Base-by-base conservation (phyloP, 2,329 filamentous ascomycete species). In the Eutypella sp. region DNA sequence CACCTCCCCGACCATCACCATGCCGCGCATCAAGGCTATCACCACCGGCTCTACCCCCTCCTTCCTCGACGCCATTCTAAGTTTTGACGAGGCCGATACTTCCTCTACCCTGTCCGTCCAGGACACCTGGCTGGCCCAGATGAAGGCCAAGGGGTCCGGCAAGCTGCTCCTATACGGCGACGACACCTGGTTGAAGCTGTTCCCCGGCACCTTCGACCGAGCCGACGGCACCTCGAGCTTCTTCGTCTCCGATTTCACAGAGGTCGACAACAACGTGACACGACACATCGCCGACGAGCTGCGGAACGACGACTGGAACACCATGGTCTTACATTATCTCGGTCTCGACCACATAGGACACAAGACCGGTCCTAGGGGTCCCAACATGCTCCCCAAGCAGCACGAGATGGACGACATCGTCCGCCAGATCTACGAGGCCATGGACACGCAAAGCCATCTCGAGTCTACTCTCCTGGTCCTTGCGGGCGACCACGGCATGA, bases 401-500 rank as follows among this genome's bases (percentile, higher is more conserved):
- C 74, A 68, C 18, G 95, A 99, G 66, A 99, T 99, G 92, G 92
- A 97, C 59, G 74, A 68, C 1, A 85, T 97, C 51, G 84, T 96
- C 33, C 73, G 75, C 50, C 70, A 80, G 47, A 85, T 99, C 22
- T 96, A 89, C 60, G 71, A 75, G 11, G 85, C 88, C 6, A 86
- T 99, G 53, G 77, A 86, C 58, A 75, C 75, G 4, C 70, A 87
- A 46, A 62, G 76, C 1, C 85, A 96, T 64, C 79, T 96, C 1
- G 62, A 79, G 25, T 86, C 87, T 4, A 90, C 92, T 0, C 70
- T 99, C 2, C 77, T 99, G 39, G 83, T 99, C 3, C 69, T 99
- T 6, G 89, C 85, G 46, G 93, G 93, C 46, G 95, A 99, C 58
- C 93, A 99, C 62, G 93, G 93, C n/a, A 99, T 99, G 93, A 99